Percentiles rank a stretch among this genome's conserved stretches.
Conservation (phyloP, 2,329 filamentous ascomycete species). For the Pyrenochaeta sp. region DNA sequence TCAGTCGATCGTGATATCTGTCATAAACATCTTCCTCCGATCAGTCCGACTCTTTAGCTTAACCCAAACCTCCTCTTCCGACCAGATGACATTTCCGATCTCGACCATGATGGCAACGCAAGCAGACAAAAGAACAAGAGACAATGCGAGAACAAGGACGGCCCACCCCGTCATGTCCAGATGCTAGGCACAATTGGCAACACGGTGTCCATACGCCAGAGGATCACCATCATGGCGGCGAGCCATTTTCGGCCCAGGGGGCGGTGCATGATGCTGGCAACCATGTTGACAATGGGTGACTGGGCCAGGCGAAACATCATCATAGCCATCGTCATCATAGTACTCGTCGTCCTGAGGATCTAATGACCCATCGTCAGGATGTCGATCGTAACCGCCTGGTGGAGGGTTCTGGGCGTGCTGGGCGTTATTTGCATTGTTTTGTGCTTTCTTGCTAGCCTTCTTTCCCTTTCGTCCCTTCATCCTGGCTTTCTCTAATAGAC, state of each 20-base stretch:
- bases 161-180: slow-evolving; percentile 51
- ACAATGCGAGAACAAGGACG: slow-evolving; percentile 49
- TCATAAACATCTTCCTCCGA: not conserved
- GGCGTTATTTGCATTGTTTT: slow-evolving; percentile 44
- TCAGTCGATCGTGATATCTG: not conserved
- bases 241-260: slow-evolving; percentile 29
- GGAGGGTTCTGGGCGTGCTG: slow-evolving; percentile 43
- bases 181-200: slow-evolving; percentile 45
- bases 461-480: slow-evolving; percentile 90
- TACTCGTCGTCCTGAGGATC: slow-evolving; percentile 48
- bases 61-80: not conserved
- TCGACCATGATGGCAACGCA: slow-evolving; percentile 37
- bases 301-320: slow-evolving; percentile 34
- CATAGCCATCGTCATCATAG: slow-evolving; percentile 49
- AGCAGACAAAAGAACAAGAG: slow-evolving; percentile 36
- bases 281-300: slow-evolving; percentile 41
- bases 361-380: slow-evolving; percentile 40
- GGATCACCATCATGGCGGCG: slow-evolving; percentile 36
- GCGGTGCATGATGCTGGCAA: slow-evolving; percentile 38
- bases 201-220: slow-evolving; percentile 28
- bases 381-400: slow-evolving; percentile 41
- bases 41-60: not conserved
- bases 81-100: slow-evolving; percentile 6
- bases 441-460: slow-evolving; percentile 74
- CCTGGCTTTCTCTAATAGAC: slow-evolving; percentile 90